phyloP scores from a whole-genome alignment of 768 basidiomycete genomes.

The Pisolithus albus region DNA sequence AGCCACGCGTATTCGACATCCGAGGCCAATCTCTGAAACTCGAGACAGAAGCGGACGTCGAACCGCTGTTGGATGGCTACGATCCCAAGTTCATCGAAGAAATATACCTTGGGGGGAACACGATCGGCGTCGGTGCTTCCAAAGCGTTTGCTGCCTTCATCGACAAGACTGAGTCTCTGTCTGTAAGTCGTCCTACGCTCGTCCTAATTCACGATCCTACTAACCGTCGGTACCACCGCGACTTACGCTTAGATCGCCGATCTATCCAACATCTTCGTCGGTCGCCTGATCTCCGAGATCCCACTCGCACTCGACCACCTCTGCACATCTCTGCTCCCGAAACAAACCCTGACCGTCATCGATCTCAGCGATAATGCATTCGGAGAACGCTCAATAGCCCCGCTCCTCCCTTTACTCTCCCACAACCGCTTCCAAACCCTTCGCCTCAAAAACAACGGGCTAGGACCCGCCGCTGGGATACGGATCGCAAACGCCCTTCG shows the following conservation, averaged over 20 bases:
- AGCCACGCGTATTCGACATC: slow-evolving; percentile 20
- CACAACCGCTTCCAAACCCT: slow-evolving; percentile 75
- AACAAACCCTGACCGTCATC: slow-evolving; percentile 76
- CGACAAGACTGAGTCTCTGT: too few relatives aligned
- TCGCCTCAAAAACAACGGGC: slow-evolving; percentile 93
- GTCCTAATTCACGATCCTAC: too few relatives aligned
- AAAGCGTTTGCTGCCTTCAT: slow-evolving; percentile 55
- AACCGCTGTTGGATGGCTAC: slow-evolving; percentile 24
- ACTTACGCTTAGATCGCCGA: slow-evolving; percentile 68
- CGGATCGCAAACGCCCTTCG: slow-evolving; percentile 81
- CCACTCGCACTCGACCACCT: slow-evolving; percentile 82
- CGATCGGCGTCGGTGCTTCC: slow-evolving; percentile 72
- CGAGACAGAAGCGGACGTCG: slow-evolving; percentile 43
- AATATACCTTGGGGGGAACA: slow-evolving; percentile 59
- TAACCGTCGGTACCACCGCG: slow-evolving; percentile 1
- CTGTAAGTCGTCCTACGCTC: too few relatives aligned
- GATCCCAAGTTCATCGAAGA: slow-evolving; percentile 52
- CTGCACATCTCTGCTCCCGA: slow-evolving; percentile 79
- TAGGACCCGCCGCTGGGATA: slow-evolving; percentile 83
- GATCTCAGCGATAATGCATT: slow-evolving; percentile 96
- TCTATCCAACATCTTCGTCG: slow-evolving; percentile 97
- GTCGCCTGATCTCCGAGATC: slow-evolving; percentile 92
- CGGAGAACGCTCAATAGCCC: slow-evolving; percentile 89
- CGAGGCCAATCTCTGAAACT: slow-evolving; percentile 55
- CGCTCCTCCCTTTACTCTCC: slow-evolving; percentile 85